Conservation (phyloP, 371 early-diverging fungal species). For the Circinella minor region DNA sequence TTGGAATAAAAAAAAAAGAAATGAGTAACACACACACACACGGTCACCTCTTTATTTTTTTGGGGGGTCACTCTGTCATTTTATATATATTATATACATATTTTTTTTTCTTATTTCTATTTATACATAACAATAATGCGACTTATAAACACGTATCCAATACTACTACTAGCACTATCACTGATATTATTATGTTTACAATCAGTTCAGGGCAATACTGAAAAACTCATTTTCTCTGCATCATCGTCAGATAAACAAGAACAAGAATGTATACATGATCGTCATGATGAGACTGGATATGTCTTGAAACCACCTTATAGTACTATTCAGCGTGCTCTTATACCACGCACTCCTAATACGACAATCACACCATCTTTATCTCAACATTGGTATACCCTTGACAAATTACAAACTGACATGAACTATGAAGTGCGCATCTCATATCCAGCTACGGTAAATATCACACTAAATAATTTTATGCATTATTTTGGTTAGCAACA, state of each 20-base stretch:
- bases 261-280: not conserved
- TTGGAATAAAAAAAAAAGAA: too few relatives aligned
- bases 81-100: too few relatives aligned
- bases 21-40: too few relatives aligned
- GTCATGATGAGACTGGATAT: not conserved
- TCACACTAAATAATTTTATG: not conserved
- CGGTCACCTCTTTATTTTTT: too few relatives aligned
- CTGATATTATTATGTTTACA: too few relatives aligned
- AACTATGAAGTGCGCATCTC: conserved; percentile 46
- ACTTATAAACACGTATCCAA: too few relatives aligned
- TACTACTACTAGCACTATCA: too few relatives aligned
- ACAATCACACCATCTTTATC: not conserved
- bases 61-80: too few relatives aligned
- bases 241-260: not conserved
- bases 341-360: not conserved
- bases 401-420: conserved; percentile 16
- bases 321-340: conserved; percentile 19
- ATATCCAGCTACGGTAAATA: conserved; percentile 48
- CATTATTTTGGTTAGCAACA: too few relatives aligned
- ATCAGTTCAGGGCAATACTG: conserved; percentile 40
- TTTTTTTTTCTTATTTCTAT: too few relatives aligned
- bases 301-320: conserved; percentile 25
- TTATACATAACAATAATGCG: too few relatives aligned
- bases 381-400: conserved; percentile 26
- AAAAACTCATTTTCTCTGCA: conserved; percentile 40